Conservation (phyloP, 2,329 filamentous ascomycete genomes). For the Ascochyta viciae-villosae region DNA sequence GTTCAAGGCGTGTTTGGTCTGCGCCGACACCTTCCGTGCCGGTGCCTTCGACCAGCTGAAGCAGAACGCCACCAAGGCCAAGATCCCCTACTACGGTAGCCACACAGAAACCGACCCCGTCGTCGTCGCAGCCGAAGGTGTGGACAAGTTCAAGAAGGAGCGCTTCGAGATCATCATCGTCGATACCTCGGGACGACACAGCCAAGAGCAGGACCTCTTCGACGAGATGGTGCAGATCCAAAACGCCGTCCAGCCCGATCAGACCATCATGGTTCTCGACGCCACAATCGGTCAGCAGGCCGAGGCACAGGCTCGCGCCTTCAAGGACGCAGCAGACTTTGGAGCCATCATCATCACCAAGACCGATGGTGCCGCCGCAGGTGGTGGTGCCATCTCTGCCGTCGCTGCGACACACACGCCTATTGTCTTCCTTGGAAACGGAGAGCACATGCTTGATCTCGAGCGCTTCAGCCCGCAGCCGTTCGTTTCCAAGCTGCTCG, state of each 20-base stretch:
- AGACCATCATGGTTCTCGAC: slow-evolving; percentile 98
- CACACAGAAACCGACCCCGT: slow-evolving; percentile 96
- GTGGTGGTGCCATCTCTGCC: slow-evolving; percentile 95
- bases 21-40: slow-evolving; percentile 97
- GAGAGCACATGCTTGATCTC: slow-evolving; percentile 94
- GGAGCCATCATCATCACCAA: slow-evolving; percentile 99
- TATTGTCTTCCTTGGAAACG: slow-evolving; percentile 97
- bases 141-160: slow-evolving; percentile 99
- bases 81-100: slow-evolving; percentile 98
- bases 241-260: slow-evolving; percentile 84
- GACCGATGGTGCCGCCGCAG: slow-evolving; percentile 93
- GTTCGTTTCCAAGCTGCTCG: slow-evolving; percentile 91
- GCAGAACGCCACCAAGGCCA: slow-evolving; percentile 98
- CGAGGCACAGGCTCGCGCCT: slow-evolving; percentile 91
- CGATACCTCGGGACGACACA: slow-evolving; percentile 92
- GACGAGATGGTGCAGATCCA: slow-evolving; percentile 99
- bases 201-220: slow-evolving; percentile 93
- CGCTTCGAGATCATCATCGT: slow-evolving; percentile 98
- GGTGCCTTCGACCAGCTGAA: slow-evolving; percentile 98
- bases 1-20: slow-evolving; percentile 92
- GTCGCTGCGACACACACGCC: slow-evolving; percentile 96
- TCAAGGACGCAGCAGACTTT: slow-evolving; percentile 97
- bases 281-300: slow-evolving; percentile 96
- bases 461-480: slow-evolving; percentile 92
- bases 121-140: slow-evolving; percentile 90